Percentiles rank a stretch among this genome's conserved stretches.
phyloP scores from a whole-genome alignment of 176 grass and related monocot species.

The Thinopyrum elongatum region DNA sequence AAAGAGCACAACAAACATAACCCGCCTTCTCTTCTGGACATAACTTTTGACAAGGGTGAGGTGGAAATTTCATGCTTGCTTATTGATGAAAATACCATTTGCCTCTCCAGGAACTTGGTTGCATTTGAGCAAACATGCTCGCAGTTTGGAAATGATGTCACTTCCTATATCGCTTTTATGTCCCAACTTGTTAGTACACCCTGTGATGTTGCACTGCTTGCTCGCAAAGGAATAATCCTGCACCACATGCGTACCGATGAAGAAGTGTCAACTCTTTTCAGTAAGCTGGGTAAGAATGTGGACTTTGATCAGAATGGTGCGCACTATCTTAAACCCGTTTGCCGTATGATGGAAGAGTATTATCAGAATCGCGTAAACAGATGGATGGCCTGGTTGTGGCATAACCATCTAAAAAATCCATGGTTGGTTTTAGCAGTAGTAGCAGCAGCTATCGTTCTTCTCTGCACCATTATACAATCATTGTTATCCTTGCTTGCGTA shows the following conservation, averaged over 20 bases:
- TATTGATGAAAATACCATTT: slow-evolving; percentile 17
- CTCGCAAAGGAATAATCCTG: background rate
- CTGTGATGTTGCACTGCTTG: slow-evolving; percentile 23
- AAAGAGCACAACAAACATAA: slow-evolving; percentile 5
- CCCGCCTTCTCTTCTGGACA: slow-evolving; percentile 26
- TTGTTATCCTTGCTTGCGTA: background rate
- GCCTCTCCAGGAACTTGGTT: slow-evolving; percentile 27
- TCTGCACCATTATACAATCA: background rate
- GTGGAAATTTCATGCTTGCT: slow-evolving; percentile 22
- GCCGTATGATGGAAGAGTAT: background rate
- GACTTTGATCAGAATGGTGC: background rate
- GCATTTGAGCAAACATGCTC: slow-evolving; percentile 25
- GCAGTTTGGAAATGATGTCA: slow-evolving; percentile 27
- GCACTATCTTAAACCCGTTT: background rate
- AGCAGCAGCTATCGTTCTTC: background rate
- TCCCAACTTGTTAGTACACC: slow-evolving; percentile 21
- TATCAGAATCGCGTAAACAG: background rate
- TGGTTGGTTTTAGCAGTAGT: background rate
- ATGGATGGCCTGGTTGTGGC: slow-evolving; percentile 28
- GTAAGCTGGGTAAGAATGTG: slow-evolving; percentile 4
- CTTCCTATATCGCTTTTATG: slow-evolving; percentile 24
- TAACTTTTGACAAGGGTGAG: slow-evolving; percentile 13
- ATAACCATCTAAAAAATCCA: slow-evolving; percentile 1
- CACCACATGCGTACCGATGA: background rate
- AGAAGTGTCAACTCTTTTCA: slow-evolving; percentile 24